These are phyloP conservation scores for Sporothrix schenckii DNA, from an alignment of 2,329 filamentous ascomycete species.

Conservation along the genomic window DNA sequence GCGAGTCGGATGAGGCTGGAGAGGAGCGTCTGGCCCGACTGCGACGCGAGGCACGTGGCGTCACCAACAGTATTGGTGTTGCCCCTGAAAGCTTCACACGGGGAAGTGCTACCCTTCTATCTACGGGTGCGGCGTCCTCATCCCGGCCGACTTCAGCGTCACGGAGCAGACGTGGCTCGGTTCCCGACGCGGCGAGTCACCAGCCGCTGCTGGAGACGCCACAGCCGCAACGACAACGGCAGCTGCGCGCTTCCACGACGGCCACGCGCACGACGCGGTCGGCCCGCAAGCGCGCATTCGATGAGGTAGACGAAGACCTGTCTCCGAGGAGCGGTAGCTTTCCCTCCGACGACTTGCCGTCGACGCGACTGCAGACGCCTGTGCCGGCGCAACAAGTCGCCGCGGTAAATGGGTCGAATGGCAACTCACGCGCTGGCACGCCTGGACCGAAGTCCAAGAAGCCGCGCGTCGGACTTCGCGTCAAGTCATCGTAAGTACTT, in stretches of 20 bases:
- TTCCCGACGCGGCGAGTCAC: neutral
- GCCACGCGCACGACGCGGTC: constrained; percentile 53
- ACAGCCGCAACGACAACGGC: constrained; percentile 22
- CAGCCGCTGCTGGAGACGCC: constrained; percentile 30
- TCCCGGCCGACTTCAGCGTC: constrained; percentile 14
- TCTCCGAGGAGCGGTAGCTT: constrained; percentile 58
- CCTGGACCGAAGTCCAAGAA: constrained; percentile 63
- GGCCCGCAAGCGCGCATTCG: constrained; percentile 56
- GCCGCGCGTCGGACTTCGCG: constrained; percentile 62
- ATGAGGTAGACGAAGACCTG: constrained; percentile 57
- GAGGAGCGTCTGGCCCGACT: constrained; percentile 39
- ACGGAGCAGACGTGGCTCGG: constrained; percentile 32
- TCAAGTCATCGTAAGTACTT: constrained; percentile 70
- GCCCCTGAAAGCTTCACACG: constrained; percentile 48
- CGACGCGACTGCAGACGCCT: constrained; percentile 35
- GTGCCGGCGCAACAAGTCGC: constrained; percentile 24
- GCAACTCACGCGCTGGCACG: constrained; percentile 62
- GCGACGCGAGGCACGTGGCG: constrained; percentile 39
- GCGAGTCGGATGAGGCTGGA: constrained; percentile 38
- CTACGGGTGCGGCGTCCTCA: neutral
- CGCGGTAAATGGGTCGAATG: constrained; percentile 18
- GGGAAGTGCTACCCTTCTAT: neutral
- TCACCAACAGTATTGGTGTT: constrained; percentile 45
- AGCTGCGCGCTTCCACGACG: constrained; percentile 41
- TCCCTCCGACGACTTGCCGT: constrained; percentile 40